Evolutionary conservation across 2,329 filamentous ascomycete species (phyloP), one percentile per base, ranked within the genome.

Genomic region (Fusarium brachygibbosum): DNA sequence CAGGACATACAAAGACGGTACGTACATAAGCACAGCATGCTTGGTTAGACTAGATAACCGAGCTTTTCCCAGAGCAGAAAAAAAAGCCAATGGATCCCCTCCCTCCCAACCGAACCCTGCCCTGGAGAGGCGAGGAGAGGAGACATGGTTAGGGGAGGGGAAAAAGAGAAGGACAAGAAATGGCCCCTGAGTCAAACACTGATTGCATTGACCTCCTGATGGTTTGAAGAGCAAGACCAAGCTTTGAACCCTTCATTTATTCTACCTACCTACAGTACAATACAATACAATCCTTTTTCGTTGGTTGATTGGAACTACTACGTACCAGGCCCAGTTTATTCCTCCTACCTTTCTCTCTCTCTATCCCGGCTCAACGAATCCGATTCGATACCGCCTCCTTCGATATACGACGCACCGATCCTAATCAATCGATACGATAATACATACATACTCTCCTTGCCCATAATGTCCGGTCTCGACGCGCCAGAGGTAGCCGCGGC

Each of bases 401-500:
- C 42, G 31, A 53, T 32, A 44, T n/a, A 2, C 14, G 44, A 41
- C 38, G 13, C 46, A 55, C 42, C 60, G 45, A 66, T 49, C 61
- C 45, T 34, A 44, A 29, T 23, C 51, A 32, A 46, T 46, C 34
- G 14, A 50, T 34, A 48, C 51, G 34, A 34, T 44, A 44, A 38
- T 23, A 44, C 12, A 40, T 21, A 23, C 34, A n/a, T n/a, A n/a
- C n/a, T n/a, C n/a, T n/a, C n/a, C n/a, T n/a, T n/a, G n/a, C 25
- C 37, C 14, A 42, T n/a, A 58, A 57, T 89, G 87, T 88, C 86
- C 68, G 85, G 85, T 73, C 79, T 84, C 76, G 82, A 88, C 76
- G 77, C 83, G 59, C 83, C 88, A 76, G 88, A 90, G 44, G 86
- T 91, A 74, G 81, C 84, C 57, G 82, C 85, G 54, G 90, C 89